Percentiles rank a stretch among this genome's conserved stretches.
phyloP scores from a whole-genome alignment of 345 rosid genomes.

The Carallia brachiata region DNA sequence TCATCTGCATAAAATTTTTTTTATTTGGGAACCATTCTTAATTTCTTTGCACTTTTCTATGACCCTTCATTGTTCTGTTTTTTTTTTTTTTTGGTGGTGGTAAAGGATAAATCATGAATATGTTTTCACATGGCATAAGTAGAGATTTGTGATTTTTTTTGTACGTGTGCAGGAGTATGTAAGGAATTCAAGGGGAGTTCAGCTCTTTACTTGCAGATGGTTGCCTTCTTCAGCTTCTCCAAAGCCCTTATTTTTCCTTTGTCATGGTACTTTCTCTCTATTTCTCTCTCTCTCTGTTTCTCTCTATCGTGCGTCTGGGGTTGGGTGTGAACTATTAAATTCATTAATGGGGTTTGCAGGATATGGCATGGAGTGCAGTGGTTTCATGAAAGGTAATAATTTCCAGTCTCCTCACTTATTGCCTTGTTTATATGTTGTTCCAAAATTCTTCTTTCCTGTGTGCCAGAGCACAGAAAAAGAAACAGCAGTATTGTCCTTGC shows the following conservation, averaged over 20 bases:
- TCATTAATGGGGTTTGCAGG: conserved; percentile 58
- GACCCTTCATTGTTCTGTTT: background rate
- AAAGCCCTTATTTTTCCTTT: conserved; percentile 81
- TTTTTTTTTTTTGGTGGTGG: background rate
- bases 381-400: conserved; percentile 88
- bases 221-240: conserved; percentile 62
- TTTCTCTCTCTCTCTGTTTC: background rate
- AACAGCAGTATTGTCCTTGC: no score
- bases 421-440: background rate
- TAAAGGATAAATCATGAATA: no score
- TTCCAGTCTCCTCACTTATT: background rate
- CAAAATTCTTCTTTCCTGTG: background rate
- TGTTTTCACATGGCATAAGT: no score
- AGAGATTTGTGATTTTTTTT: background rate
- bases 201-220: conserved; percentile 88
- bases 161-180: conserved; percentile 44
- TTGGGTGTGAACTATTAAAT: conserved; percentile 24
- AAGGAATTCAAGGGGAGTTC: conserved; percentile 69
- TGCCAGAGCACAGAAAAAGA: background rate
- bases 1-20: background rate
- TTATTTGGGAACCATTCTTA: no score
- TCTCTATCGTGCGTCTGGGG: background rate
- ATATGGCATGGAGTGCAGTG: conserved; percentile 94
- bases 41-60: background rate
- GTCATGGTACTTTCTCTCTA: conserved; percentile 57